A percentile compares a stretch with the other conserved stretches of the same genome.
These are phyloP conservation scores for Pseudopyricularia javanii DNA, from an alignment of 2,329 filamentous ascomycete species.

Conservation along the genomic window DNA sequence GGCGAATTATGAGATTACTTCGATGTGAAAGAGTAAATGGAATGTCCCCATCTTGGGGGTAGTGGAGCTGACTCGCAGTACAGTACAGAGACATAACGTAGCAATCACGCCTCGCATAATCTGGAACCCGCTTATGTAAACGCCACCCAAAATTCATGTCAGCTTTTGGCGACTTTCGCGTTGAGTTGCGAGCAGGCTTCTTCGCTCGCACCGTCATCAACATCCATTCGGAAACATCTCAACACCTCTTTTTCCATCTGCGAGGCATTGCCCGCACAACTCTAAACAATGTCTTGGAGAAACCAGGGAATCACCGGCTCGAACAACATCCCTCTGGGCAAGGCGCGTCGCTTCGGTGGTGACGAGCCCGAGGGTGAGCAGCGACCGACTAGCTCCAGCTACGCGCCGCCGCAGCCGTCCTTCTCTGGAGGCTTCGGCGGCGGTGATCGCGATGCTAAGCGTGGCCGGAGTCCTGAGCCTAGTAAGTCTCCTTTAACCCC, in stretches of 20 bases:
- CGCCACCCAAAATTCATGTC: neutral
- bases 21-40: too few species aligned
- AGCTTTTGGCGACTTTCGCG: too few species aligned
- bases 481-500: conserved; percentile 43
- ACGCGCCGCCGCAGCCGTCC: neutral
- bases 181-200: too few species aligned
- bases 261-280: neutral
- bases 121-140: neutral
- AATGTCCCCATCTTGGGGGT: too few species aligned
- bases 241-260: neutral
- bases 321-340: conserved; percentile 93
- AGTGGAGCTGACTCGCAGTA: too few species aligned
- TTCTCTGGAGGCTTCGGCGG: conserved; percentile 10
- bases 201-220: too few species aligned
- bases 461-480: conserved; percentile 83
- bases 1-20: too few species aligned
- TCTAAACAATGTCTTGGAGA: conserved; percentile 52
- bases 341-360: conserved; percentile 64
- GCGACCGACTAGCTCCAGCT: neutral
- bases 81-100: too few species aligned
- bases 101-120: too few species aligned
- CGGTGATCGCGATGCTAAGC: conserved; percentile 51
- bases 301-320: conserved; percentile 86
- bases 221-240: too few species aligned
- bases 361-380: conserved; percentile 21